Percentiles rank a stretch among this genome's conserved stretches.
These are phyloP conservation scores for Penicillium canescens DNA, from an alignment of 495 filamentous ascomycete species.

Conservation along the genomic window DNA sequence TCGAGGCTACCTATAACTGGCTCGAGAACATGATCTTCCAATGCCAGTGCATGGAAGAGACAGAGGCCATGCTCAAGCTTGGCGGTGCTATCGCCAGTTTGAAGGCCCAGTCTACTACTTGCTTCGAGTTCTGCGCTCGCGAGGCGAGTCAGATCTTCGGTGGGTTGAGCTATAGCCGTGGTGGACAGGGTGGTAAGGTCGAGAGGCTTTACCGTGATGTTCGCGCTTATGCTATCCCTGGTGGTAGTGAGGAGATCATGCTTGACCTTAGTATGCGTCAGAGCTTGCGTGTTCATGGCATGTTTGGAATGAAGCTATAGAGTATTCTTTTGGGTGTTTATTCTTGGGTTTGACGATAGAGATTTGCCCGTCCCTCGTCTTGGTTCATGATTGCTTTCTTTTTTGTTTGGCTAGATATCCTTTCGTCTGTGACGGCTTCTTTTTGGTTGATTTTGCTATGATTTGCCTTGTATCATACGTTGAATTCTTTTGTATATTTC, in stretches of 20 bases:
- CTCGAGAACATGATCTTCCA: conserved; percentile 96
- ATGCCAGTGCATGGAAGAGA: conserved; percentile 87
- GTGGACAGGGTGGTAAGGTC: conserved; percentile 94
- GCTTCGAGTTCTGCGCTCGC: conserved; percentile 95
- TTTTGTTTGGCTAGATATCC: not conserved
- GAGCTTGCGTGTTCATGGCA: conserved; percentile 84
- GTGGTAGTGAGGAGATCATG: conserved; percentile 98
- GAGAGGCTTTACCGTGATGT: conserved; percentile 96
- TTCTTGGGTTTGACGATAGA: not conserved
- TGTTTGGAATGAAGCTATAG: conserved; percentile 94
- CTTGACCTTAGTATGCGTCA: conserved; percentile 94
- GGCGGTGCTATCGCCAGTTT: conserved; percentile 92
- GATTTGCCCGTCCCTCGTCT: not conserved
- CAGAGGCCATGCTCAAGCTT: conserved; percentile 92
- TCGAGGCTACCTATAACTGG: conserved; percentile 95
- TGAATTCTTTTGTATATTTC: conserved; percentile 4
- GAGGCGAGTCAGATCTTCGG: conserved; percentile 98
- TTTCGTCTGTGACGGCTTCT: not conserved
- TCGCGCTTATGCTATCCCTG: conserved; percentile 96
- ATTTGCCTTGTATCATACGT: conserved; percentile 2
- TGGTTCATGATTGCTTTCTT: not conserved
- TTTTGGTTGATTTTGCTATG: not conserved
- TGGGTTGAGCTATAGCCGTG: conserved; percentile 87
- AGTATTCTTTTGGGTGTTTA: conserved; percentile 5
- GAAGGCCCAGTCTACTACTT: conserved; percentile 89